Base-by-base conservation (phyloP, 2,329 filamentous ascomycete species). In the Claviceps quebecensis region DNA sequence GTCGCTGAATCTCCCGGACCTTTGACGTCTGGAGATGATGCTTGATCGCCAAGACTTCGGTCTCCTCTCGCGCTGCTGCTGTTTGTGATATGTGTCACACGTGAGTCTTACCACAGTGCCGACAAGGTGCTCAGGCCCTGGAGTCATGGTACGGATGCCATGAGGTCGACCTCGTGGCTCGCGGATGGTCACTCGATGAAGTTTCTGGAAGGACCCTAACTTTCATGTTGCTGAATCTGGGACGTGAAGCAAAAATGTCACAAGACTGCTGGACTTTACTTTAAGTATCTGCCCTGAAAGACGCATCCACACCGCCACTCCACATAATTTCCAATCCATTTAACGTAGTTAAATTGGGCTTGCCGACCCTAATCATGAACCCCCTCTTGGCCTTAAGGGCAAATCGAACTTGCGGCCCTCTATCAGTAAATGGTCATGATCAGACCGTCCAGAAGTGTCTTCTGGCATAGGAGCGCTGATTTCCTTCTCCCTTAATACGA, bases 1-100 rank as follows among this genome's bases (percentile, higher is more conserved):
- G 88, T 95, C 88, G 88, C 87, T 70, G 85, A 91, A 76, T 88
- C 83, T 80, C 71, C 14, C 14, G 64, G 66, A 66, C 64, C 60
- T 52, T 63, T 63, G 8, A 34, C 17, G 47, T 69, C 68, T 63
- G 73, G 75, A 73, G 83, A 87, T 78, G 81, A 93, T 67, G 87
- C 87, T 95, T 87, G 88, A 95, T 89, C 81, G 88, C 88, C 88
- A 95, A 56, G 51, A 56, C 49, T 48, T 48, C 19, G 47, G 47
- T 50, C 53, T 50, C 48, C 34, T 26, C 43, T 7, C 14, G 5
- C 5, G n/a, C 6, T 14, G 14, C 29, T 36, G 19, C 17, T 13
- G 13, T 36, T n/a, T 8, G 45, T 41, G 44, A 48, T 22, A 8
- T 19, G 7, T 48, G 16, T 38, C 2, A 26, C 41, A 9, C 29